Base-by-base conservation (phyloP, 257 asterid species). In the Osmanthus fragrans region DNA sequence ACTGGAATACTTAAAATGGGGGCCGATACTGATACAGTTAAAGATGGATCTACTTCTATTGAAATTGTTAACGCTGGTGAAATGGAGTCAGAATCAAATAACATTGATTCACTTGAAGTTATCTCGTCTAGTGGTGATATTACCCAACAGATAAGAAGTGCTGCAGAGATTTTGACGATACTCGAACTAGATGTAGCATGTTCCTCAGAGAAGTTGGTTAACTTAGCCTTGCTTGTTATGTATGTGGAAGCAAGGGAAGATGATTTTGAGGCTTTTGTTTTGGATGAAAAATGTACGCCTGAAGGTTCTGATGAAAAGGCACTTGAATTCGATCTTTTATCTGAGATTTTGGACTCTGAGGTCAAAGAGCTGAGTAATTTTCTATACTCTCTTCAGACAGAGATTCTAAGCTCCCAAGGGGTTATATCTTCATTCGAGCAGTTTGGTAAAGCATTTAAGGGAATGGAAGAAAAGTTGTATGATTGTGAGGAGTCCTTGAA, bases 201-300 rank as follows among this genome's bases (percentile, higher is more conserved):
- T 77, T 86, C 85, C 68, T 87, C 96, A 0, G 98, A 94, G 64
- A 96, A 92, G 82, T 80, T 92, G 80, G 86, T 86, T 64, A 96
- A 94, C 79, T 84, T 96, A 86, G 88, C 85, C 63, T 25, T 87
- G 86, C 91, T 96, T 75, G 90, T 82, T 75, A 86, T 92, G 95
- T 91, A 90, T 40, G 96, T 94, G 77, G 94, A 85, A 65, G 84
- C 94, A 34, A 90, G 96, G 87, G 97, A 91, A 90, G 83, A 81
- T 82, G 97, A 90, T 80, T 89, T 91, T 54, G 98, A 93, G 88
- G 89, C 92, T 76, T 90, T 91, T 80, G 83, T 80, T 69, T 80
- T 47, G 9, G 96, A 83, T 70, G 85, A 83, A 51, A 91, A 83
- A 74, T 75, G 39, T 40, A 70, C 64, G 18, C 23, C 54, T 30